phyloP scores from a whole-genome alignment of 2,329 filamentous ascomycete genomes.

The Sarocladium oryzae region DNA sequence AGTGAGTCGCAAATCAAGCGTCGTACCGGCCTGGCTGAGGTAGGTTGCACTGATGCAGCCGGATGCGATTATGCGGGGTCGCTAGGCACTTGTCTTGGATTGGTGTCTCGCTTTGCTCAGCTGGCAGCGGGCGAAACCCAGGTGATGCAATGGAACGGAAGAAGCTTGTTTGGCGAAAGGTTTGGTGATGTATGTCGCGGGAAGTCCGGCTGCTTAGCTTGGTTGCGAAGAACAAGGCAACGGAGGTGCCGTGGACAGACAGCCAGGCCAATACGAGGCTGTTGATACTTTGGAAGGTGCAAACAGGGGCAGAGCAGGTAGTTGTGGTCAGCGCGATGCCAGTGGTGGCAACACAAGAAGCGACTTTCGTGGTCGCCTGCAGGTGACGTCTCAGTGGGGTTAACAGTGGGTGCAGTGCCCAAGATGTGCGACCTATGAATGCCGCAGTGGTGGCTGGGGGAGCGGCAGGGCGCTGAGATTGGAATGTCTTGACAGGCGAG shows the following conservation, averaged over 20 bases:
- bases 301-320: not conserved
- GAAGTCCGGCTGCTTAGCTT: too few relatives aligned
- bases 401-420: not conserved
- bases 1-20: not conserved
- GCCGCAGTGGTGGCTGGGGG: not conserved
- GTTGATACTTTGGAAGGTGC: not conserved
- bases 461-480: not conserved
- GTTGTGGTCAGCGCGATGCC: not conserved
- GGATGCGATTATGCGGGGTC: conserved; percentile 8
- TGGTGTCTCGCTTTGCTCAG: not conserved
- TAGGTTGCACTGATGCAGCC: conserved; percentile 1
- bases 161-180: not conserved
- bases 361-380: not conserved
- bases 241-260: too few relatives aligned
- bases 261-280: too few relatives aligned
- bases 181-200: not conserved
- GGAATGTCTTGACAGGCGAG: conserved; percentile 3
- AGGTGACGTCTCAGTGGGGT: not conserved
- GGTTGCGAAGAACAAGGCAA: not conserved
- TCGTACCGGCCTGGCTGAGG: not conserved
- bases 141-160: not conserved
- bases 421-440: not conserved
- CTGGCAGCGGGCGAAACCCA: not conserved
- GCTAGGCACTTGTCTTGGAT: not conserved
- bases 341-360: conserved; percentile 1